These are phyloP conservation scores for Leucocoprinus birnbaumii DNA, from an alignment of 768 basidiomycete species.

Conservation along the genomic window DNA sequence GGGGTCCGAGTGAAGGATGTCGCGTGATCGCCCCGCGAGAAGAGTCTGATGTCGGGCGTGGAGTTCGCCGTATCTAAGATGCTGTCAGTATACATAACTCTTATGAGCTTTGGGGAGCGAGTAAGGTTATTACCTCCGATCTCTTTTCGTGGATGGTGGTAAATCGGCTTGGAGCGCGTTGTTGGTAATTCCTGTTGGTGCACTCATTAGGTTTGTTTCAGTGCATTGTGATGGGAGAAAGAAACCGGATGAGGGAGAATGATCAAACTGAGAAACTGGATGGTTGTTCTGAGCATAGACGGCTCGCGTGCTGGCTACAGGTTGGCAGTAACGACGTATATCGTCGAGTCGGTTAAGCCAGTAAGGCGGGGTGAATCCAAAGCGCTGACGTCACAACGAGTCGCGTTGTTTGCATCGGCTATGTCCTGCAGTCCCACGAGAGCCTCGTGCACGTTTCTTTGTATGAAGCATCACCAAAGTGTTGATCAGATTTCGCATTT, in stretches of 20 bases:
- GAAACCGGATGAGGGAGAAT: slow-evolving; percentile 7
- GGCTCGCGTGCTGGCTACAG: not conserved
- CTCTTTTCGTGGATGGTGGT: not conserved
- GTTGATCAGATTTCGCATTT: too few relatives aligned
- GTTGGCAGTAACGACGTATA: too few relatives aligned
- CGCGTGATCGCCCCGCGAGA: not conserved
- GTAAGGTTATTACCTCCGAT: not conserved
- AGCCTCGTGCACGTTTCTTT: not conserved
- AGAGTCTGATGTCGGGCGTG: not conserved
- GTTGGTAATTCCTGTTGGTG: slow-evolving; percentile 1
- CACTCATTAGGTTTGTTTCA: not conserved
- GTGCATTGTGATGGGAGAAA: not conserved
- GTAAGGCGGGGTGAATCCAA: too few relatives aligned
- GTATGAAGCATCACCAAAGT: too few relatives aligned
- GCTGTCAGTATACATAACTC: not conserved
- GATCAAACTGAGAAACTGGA: slow-evolving; percentile 7
- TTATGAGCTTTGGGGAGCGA: not conserved
- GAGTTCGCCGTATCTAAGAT: not conserved
- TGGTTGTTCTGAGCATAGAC: slow-evolving; percentile 1
- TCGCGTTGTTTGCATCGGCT: not conserved
- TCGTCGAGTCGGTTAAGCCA: too few relatives aligned
- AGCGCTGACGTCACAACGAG: not conserved
- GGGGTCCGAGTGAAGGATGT: slow-evolving; percentile 1
- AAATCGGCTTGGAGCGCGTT: not conserved
- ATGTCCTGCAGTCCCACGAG: not conserved